Conservation (phyloP, 345 rosid species). For the Balakata baccata region DNA sequence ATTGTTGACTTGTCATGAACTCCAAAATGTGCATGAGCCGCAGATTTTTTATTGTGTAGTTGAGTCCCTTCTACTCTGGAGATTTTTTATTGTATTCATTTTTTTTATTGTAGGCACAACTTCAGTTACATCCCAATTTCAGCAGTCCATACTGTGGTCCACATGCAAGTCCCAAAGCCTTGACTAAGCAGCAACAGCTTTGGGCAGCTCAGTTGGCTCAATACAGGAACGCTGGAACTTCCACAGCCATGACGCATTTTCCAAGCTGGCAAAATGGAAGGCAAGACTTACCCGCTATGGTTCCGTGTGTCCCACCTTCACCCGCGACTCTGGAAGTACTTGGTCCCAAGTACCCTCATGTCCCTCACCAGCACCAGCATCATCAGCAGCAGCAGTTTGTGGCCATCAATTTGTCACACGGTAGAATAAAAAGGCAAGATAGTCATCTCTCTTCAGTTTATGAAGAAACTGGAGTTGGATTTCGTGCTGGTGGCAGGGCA, state of each 20-base stretch:
- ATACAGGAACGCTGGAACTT: slow-evolving; percentile 32
- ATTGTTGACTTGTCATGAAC: not conserved
- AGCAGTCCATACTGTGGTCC: slow-evolving; percentile 32
- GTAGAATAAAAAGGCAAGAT: slow-evolving; percentile 47
- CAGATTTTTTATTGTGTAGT: not conserved
- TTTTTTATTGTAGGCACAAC: slow-evolving; percentile 38
- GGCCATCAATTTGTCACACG: slow-evolving; percentile 36
- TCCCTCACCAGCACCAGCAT: slow-evolving; percentile 18
- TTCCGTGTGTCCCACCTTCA: slow-evolving; percentile 29
- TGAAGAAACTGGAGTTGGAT: slow-evolving; percentile 37
- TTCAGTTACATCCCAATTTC: slow-evolving; percentile 41
- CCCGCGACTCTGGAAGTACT: slow-evolving; percentile 27
- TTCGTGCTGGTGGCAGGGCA: slow-evolving; percentile 38
- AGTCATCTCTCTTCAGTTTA: slow-evolving; percentile 39
- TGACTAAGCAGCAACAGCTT: slow-evolving; percentile 34
- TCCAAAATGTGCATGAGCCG: too few species aligned
- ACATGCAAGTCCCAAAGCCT: slow-evolving; percentile 20
- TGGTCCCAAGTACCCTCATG: slow-evolving; percentile 34
- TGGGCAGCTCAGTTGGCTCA: slow-evolving; percentile 57
- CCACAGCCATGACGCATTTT: slow-evolving; percentile 33
- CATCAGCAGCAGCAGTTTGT: slow-evolving; percentile 35
- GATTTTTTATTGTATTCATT: not conserved
- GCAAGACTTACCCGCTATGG: slow-evolving; percentile 35
- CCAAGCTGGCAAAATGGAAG: slow-evolving; percentile 45
- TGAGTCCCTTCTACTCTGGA: not conserved